A percentile compares a stretch with the other conserved stretches of the same genome.
These are phyloP conservation scores for Agastache rugosa DNA, from an alignment of 257 asterid genomes.

Conservation along the genomic window DNA sequence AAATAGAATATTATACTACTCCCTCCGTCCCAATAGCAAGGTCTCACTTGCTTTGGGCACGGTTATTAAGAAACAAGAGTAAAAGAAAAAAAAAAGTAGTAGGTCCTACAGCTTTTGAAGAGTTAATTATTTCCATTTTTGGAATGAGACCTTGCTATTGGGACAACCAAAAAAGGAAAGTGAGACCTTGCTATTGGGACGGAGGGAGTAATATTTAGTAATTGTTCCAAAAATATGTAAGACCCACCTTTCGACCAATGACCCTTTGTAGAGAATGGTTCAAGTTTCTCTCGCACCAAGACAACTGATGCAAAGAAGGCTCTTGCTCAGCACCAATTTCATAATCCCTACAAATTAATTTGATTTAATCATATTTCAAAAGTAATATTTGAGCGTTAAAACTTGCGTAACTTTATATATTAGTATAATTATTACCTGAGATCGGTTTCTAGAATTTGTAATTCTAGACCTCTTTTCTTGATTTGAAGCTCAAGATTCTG, in stretches of 20 bases:
- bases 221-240: background rate
- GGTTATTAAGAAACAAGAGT: too few species aligned
- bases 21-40: too few species aligned
- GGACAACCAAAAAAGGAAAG: too few species aligned
- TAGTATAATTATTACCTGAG: constrained; percentile 67
- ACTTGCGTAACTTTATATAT: background rate
- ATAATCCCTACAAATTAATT: constrained; percentile 48
- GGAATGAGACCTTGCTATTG: too few species aligned
- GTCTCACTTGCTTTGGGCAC: too few species aligned
- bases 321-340: constrained; percentile 48
- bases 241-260: constrained; percentile 43
- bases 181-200: too few species aligned
- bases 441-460: constrained; percentile 53
- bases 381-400: background rate
- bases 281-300: constrained; percentile 70
- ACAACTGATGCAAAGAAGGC: constrained; percentile 62
- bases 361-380: background rate
- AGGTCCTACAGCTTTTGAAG: too few species aligned
- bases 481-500: constrained; percentile 67
- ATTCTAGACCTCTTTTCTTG: constrained; percentile 45
- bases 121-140: too few species aligned
- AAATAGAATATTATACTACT: too few species aligned
- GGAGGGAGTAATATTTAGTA: too few species aligned
- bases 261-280: constrained; percentile 44
- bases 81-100: too few species aligned